Base-by-base conservation (phyloP, 495 filamentous ascomycete genomes). In the Penicillium macrosclerotiorum region DNA sequence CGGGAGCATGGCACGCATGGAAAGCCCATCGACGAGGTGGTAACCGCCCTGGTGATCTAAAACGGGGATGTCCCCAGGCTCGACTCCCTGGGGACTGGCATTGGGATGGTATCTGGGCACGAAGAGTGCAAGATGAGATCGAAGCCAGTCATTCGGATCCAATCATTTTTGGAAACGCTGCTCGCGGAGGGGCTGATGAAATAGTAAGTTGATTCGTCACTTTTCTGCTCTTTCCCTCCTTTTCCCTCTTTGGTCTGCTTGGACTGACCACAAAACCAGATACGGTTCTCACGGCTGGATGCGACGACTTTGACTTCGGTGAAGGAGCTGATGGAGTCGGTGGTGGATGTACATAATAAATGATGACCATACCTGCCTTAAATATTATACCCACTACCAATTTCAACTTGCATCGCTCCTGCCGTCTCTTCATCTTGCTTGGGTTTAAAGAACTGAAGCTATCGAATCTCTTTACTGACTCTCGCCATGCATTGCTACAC, bases 81-180 rank as follows among this genome's bases (percentile, higher is more conserved):
- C 77, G 83, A 37, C 74, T 76, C 20, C 86, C 87, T 2, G 87
- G 83, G 11, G 86, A 93, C 47, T 96, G 90, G 90, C 92, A 91
- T 62, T 96, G 90, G 90, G 89, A 95, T 63, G 90, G 90, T 1
- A 90, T 96, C 6, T 96, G 90, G 90, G 86, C 89, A 50, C 80
- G 88, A 43, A 76, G 90, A 26, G 89, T 91, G 1, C 83, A 80
- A 60, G 82, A 80, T 61, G 86, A 86, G 22, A 78, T 95, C 18
- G 76, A 85, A 36, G 76, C 73, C n/a, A 91, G 88, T 59, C 66
- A 84, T 41, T 85, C 87, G 3, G 90, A 96, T 49, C 67, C 80
- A 4, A 84, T 85, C 12, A 61, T 96, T 36, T 96, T 80, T 71
- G 88, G 88, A 18, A 74, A 72, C 46, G 65, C 73, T 26, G 67